Conservation (phyloP, 2,329 filamentous ascomycete species). For the Nemania diffusa region DNA sequence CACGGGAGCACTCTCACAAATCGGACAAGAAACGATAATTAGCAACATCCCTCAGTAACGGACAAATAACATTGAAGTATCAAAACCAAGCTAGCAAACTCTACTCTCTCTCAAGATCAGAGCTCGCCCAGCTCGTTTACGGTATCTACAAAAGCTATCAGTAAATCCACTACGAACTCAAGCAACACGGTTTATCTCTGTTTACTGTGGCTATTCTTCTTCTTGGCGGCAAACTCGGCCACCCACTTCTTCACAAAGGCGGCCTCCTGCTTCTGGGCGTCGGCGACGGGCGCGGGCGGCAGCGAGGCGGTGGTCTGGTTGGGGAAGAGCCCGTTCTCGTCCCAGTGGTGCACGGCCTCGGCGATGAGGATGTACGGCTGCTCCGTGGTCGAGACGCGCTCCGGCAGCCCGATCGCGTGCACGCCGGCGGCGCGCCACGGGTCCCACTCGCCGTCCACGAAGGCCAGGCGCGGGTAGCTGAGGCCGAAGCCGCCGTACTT, state of each 20-base stretch:
- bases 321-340: constrained; percentile 73
- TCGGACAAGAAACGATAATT: neutral
- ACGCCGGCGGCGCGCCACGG: constrained; percentile 82
- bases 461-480: constrained; percentile 78
- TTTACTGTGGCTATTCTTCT: constrained; percentile 27
- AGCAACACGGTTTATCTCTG: constrained; percentile 17
- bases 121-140: constrained; percentile 31
- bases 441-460: constrained; percentile 81
- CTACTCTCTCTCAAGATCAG: constrained; percentile 19
- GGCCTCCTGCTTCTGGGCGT: constrained; percentile 68
- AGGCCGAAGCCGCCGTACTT: constrained; percentile 79
- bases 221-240: constrained; percentile 63
- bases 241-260: constrained; percentile 75
- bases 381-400: constrained; percentile 67
- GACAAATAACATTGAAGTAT: constrained; percentile 6
- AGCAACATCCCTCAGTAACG: neutral
- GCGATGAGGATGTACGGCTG: constrained; percentile 79
- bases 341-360: constrained; percentile 82
- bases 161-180: constrained; percentile 22
- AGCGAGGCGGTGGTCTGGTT: constrained; percentile 69
- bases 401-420: constrained; percentile 70
- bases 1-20: neutral
- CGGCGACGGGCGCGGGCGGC: constrained; percentile 67
- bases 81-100: constrained; percentile 9
- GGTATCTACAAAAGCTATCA: constrained; percentile 36